Evolutionary conservation across 1,139 yeast species (phyloP), one percentile per base, ranked within the genome.

Genomic region (Pichia sp.): DNA sequence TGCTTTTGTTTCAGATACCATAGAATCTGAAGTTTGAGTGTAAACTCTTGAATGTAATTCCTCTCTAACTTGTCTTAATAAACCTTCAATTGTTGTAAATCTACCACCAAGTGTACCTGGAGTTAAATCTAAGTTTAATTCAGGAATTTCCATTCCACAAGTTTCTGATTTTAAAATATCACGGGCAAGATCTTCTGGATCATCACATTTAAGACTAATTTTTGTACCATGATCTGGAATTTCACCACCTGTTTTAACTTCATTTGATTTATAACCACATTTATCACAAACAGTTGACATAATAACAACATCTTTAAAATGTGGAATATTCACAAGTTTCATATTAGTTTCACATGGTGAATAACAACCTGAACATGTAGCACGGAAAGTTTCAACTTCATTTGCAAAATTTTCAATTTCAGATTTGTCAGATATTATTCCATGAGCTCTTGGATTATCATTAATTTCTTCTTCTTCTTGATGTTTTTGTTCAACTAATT

Each of bases 71-170:
- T 94, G 97, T 44, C 79, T 75, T 56, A 94, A 71, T 52, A 94
- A 75, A 53, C 99, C 99, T 71, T 92, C 98, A 57, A 92, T 73
- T 27, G 99, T 94, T 43, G 98, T 94, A 72, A 94, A 94, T 64
- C 98, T 79, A 48, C 99, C 98, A 53, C 99, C 99, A 49, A 94
- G 75, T 11, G 99, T 94, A 53, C 99, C 98, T 38, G 96, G 94
- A 18, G 94, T 88, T 59, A 94, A 79, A 66, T 94, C 98, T 58
- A 94, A 76, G 63, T 79, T 81, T 53, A 94, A 75, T 69, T 94
- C 98, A 6, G 98, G 98, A 50, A 92, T 76, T 26, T 67, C 70
- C 68, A 94, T 66, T 7, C 92, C 86, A 71, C 97, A 92, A 26
- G 96, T 85, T 71, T 94, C 99, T 27, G 95, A 84, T 70, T 94